Percentiles rank a stretch among this genome's conserved stretches.
Conservation (phyloP, 2,329 filamentous ascomycete species). For the Neonectria coccinea region DNA sequence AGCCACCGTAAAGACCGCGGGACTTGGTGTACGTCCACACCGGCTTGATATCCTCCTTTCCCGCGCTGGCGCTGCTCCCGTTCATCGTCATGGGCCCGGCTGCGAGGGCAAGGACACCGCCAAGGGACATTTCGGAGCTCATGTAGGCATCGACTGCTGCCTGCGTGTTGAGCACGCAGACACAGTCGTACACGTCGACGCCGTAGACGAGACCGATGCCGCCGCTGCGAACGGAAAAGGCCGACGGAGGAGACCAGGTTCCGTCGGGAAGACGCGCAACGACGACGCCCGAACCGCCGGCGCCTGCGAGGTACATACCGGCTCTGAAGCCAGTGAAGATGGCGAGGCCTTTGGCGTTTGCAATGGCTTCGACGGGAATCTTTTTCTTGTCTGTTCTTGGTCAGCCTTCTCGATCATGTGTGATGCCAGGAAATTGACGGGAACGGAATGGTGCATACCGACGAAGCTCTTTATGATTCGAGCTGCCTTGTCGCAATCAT, state of each 20-base stretch:
- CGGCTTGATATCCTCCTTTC: conserved; percentile 73
- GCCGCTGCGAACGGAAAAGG: conserved; percentile 77
- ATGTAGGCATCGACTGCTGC: conserved; percentile 76
- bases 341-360: conserved; percentile 66
- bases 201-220: conserved; percentile 77
- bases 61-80: conserved; percentile 67
- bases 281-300: conserved; percentile 66
- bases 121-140: conserved; percentile 72
- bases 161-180: conserved; percentile 77
- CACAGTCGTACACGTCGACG: conserved; percentile 81
- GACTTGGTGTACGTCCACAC: conserved; percentile 63
- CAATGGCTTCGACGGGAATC: conserved; percentile 59
- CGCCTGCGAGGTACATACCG: conserved; percentile 68
- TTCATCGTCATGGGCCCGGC: conserved; percentile 59
- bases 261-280: conserved; percentile 64
- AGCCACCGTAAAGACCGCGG: conserved; percentile 74
- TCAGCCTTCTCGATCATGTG: neutral
- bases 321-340: conserved; percentile 71
- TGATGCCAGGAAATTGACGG: neutral
- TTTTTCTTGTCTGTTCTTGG: conserved; percentile 28
- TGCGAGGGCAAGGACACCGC: conserved; percentile 74
- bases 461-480: neutral
- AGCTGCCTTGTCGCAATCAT: conserved; percentile 10
- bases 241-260: conserved; percentile 76
- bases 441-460: neutral